Evolutionary conservation across 306 rosid genomes (phyloP).

Genomic region (Vachellia collinsii): DNA sequence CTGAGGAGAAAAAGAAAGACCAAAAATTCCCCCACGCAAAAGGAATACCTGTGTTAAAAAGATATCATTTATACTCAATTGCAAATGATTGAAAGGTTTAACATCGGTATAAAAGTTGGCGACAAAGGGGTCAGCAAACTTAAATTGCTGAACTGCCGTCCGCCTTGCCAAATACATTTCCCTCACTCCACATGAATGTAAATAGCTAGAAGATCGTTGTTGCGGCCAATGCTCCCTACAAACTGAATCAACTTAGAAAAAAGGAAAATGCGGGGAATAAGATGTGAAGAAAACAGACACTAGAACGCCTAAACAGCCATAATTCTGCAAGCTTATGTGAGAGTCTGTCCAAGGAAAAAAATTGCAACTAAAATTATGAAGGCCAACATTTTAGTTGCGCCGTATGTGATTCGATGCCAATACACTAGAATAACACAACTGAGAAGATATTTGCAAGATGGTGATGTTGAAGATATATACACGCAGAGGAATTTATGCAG

Average conservation of each 20-base stretch:
- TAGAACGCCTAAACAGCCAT: background rate
- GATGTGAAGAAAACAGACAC: background rate
- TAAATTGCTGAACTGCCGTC: slow-evolving; percentile 57
- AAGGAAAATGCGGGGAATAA: background rate
- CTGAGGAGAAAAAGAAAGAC: background rate
- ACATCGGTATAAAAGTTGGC: background rate
- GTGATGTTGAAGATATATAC: too few relatives aligned
- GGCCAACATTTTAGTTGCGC: background rate
- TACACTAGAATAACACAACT: background rate
- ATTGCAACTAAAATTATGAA: background rate
- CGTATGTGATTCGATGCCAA: background rate
- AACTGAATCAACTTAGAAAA: background rate
- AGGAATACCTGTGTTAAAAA: slow-evolving; percentile 54
- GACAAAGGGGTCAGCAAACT: slow-evolving; percentile 59
- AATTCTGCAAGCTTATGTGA: background rate
- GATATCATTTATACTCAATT: slow-evolving; percentile 45
- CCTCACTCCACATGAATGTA: slow-evolving; percentile 49
- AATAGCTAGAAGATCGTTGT: slow-evolving; percentile 26
- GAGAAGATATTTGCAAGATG: background rate
- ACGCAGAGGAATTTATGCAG: background rate
- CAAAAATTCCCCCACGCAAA: background rate
- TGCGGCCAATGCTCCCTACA: slow-evolving; percentile 60
- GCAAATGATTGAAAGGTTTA: slow-evolving; percentile 46
- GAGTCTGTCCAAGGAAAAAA: background rate
- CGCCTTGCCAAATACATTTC: slow-evolving; percentile 57